phyloP scores from a whole-genome alignment of 129 eudicot species.

The Sambucus nigra region DNA sequence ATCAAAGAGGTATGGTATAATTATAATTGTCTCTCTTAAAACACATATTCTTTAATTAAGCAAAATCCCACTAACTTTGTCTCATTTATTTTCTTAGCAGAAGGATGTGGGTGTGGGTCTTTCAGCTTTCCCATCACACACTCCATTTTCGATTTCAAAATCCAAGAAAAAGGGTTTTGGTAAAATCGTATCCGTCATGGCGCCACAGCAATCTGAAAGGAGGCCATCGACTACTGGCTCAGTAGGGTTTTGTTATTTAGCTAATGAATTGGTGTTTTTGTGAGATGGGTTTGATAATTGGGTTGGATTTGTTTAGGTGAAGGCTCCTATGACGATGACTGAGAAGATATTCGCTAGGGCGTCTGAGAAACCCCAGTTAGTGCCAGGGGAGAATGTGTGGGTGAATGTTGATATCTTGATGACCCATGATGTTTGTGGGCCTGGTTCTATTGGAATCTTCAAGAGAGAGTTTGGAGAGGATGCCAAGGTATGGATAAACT shows the following conservation, averaged over 20 bases:
- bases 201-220: slow-evolving; percentile 66
- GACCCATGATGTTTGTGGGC: slow-evolving; percentile 98
- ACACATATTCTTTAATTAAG: neutral
- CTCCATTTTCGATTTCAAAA: slow-evolving; percentile 23
- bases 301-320: slow-evolving; percentile 36
- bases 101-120: slow-evolving; percentile 63
- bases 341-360: slow-evolving; percentile 76
- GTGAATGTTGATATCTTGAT: slow-evolving; percentile 72
- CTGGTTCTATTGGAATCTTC: slow-evolving; percentile 66
- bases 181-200: slow-evolving; percentile 56
- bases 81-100: slow-evolving; percentile 16
- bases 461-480: slow-evolving; percentile 83
- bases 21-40: neutral
- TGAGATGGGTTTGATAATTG: neutral
- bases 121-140: slow-evolving; percentile 41
- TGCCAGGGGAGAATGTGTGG: slow-evolving; percentile 94
- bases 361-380: slow-evolving; percentile 58
- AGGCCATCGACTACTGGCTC: slow-evolving; percentile 80
- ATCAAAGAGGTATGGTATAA: neutral
- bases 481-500: slow-evolving; percentile 50
- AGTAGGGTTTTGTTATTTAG: slow-evolving; percentile 29
- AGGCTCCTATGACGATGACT: slow-evolving; percentile 89
- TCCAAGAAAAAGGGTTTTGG: slow-evolving; percentile 26
- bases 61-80: neutral
- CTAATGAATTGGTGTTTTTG: neutral